A percentile compares a stretch with the other conserved stretches of the same genome.
phyloP scores from a whole-genome alignment of 805 yeast genomes.

The Kluyveromyces siamensis region DNA sequence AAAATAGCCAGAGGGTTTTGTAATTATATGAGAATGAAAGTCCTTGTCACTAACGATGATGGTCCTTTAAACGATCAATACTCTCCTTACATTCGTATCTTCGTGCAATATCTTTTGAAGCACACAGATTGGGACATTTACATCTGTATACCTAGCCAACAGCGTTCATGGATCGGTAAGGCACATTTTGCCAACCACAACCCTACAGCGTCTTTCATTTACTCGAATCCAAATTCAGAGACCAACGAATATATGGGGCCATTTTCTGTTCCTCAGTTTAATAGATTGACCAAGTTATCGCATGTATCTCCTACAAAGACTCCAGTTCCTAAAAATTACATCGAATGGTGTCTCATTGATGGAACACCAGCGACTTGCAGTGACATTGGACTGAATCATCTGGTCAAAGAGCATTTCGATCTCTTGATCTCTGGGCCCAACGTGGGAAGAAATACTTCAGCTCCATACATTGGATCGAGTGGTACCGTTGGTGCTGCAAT shows the following conservation, averaged over 20 bases:
- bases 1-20: not conserved
- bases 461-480: slow-evolving; percentile 78
- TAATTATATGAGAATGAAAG: slow-evolving; percentile 31
- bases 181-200: slow-evolving; percentile 84
- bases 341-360: slow-evolving; percentile 81
- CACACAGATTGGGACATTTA: slow-evolving; percentile 78
- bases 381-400: slow-evolving; percentile 77
- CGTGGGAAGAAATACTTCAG: slow-evolving; percentile 86
- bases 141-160: slow-evolving; percentile 72
- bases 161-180: slow-evolving; percentile 94
- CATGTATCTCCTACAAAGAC: slow-evolving; percentile 72
- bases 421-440: slow-evolving; percentile 92
- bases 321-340: slow-evolving; percentile 28
- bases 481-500: slow-evolving; percentile 97
- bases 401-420: slow-evolving; percentile 54
- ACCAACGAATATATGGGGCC: slow-evolving; percentile 62
- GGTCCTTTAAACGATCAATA: slow-evolving; percentile 78
- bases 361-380: slow-evolving; percentile 97
- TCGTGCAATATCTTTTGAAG: slow-evolving; percentile 58
- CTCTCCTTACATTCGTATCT: slow-evolving; percentile 78
- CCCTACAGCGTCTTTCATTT: slow-evolving; percentile 53
- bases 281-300: slow-evolving; percentile 36
- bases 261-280: slow-evolving; percentile 41
- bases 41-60: slow-evolving; percentile 80
- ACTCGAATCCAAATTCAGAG: slow-evolving; percentile 38